These are phyloP conservation scores for Toxoplasma gondii DNA, from an alignment of 169 alveolate genomes.

Conservation along the genomic window DNA sequence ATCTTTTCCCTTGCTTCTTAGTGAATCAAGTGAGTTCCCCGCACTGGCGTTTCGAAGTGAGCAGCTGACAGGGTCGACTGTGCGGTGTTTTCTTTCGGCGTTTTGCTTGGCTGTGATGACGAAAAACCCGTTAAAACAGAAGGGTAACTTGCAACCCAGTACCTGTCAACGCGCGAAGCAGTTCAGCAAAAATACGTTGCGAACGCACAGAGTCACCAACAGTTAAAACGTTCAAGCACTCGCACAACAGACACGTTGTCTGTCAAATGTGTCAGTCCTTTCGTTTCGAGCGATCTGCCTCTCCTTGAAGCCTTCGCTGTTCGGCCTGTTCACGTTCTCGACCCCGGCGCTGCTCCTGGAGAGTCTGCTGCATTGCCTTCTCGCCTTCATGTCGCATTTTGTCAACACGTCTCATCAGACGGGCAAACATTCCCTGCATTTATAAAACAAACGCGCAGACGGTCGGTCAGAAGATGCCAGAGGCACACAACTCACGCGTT, in stretches of 20 bases:
- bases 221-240: too few species aligned
- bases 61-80: too few species aligned
- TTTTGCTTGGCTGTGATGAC: too few species aligned
- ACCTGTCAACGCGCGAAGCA: too few species aligned
- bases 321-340: background rate
- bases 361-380: background rate
- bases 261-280: background rate
- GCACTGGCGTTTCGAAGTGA: too few species aligned
- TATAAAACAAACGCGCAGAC: background rate
- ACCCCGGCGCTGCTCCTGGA: background rate
- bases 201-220: too few species aligned
- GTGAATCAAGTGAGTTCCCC: too few species aligned
- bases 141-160: too few species aligned
- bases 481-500: background rate
- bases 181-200: too few species aligned
- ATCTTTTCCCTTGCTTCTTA: too few species aligned
- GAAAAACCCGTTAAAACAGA: too few species aligned
- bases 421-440: slow-evolving; percentile 19
- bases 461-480: background rate
- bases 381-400: slow-evolving; percentile 15
- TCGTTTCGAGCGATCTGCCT: background rate
- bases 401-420: slow-evolving; percentile 32
- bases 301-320: background rate
- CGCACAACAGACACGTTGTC: background rate
- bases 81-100: too few species aligned